Evolutionary conservation across 169 alveolate species (phyloP), one percentile per base, ranked within the genome.

Genomic region (Plasmodium falciparum): DNA sequence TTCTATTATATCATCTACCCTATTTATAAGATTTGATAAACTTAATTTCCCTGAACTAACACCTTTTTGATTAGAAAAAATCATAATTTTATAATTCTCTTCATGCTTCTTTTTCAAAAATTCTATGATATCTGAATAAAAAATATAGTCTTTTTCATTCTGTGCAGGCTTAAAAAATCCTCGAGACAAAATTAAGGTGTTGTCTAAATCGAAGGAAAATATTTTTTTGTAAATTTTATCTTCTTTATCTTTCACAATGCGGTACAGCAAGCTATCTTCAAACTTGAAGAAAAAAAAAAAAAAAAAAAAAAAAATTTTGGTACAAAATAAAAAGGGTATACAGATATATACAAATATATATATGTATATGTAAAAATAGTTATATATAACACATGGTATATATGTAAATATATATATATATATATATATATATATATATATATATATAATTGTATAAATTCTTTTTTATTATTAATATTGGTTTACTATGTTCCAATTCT

Each of bases 1-100:
- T 7, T 78, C 78, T 29, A 78, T 78, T 22, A 78, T 58, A 58
- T 54, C 70, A 59, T 78, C 89, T 2, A 78, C 76, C 29, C 89
- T 67, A 71, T 78, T 78, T 20, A 78, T 47, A 65, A 78, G 29
- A 78, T 78, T 59, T 78, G 24, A 20, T 7, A 78, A 15, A 65
- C 78, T 78, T 65, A 78, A 65, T 66, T 78, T 78, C 0, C 89
- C 89, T 2, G 89, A 65, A 45, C 89, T 78, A 33, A 78, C 89
- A n/a, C 86, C 88, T 45, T 73, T 72, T 45, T 88, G 93, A 24
- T 72, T 70, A 54, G 93, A 88, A 76, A 72, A 70, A 61, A 88
- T 70, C 4, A 73, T 78, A 20, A 88, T 72, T 67, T 74, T 67
- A 54, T 72, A 73, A 71, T 78, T 73, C 54, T 78, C 89, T n/a